These are phyloP conservation scores for Fusarium newnesense DNA, from an alignment of 2,329 filamentous ascomycete species.

Conservation along the genomic window DNA sequence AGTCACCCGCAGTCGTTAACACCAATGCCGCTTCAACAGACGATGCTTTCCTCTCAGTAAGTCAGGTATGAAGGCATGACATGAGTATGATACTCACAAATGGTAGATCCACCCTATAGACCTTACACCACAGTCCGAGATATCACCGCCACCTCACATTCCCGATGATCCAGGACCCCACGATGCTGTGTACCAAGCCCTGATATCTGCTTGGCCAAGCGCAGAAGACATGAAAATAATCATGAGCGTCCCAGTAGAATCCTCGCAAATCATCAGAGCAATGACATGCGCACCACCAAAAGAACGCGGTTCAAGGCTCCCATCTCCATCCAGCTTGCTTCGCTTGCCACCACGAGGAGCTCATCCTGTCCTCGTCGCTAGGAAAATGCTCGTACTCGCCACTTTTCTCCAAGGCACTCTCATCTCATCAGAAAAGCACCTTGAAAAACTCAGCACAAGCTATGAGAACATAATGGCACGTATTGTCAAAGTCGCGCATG, in stretches of 20 bases:
- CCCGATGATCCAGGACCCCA: background rate
- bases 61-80: background rate
- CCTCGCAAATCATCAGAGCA: slow-evolving; percentile 50
- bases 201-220: slow-evolving; percentile 53
- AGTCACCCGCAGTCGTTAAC: background rate
- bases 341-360: slow-evolving; percentile 26
- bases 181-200: slow-evolving; percentile 43
- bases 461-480: slow-evolving; percentile 37
- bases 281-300: slow-evolving; percentile 46
- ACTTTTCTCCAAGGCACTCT: slow-evolving; percentile 50
- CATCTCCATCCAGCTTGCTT: slow-evolving; percentile 47
- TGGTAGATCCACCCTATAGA: background rate
- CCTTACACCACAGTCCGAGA: background rate
- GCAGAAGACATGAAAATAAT: slow-evolving; percentile 52
- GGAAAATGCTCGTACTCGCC: slow-evolving; percentile 52
- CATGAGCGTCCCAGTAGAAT: slow-evolving; percentile 42
- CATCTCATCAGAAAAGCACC: background rate
- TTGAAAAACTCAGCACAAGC: slow-evolving; percentile 28
- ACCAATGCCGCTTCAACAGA: background rate
- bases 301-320: background rate
- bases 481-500: slow-evolving; percentile 44
- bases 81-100: background rate
- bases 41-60: background rate
- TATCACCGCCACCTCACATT: too few species aligned
- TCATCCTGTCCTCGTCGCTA: slow-evolving; percentile 56